Base-by-base conservation (phyloP, 1,284 basidiomycete genomes). In the Athelia psychrophila region DNA sequence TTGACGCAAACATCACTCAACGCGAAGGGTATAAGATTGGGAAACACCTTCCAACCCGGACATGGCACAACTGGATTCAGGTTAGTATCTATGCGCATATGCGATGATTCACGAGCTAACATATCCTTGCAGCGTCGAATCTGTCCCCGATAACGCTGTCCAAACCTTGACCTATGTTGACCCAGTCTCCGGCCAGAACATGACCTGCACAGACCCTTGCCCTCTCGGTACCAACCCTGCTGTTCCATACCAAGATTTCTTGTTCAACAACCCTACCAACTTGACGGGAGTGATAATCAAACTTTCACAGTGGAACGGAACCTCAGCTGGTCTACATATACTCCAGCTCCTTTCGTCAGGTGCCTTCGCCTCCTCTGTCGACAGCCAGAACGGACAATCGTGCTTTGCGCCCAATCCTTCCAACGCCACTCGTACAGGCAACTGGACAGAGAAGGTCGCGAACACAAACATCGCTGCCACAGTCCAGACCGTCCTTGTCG, bases 321-420 rank as follows among this genome's bases (percentile, higher is more conserved):
- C 76, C 10, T 83, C 86, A 4, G 81, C 93, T 2, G 97, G 94
- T 51, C 72, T 99, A 47, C 91, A 96, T 67, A 76, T 97, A 49
- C 67, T 98, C 36, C 92, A 98, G 66, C 76, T 98, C 8, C 83
- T 99, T 12, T 95, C 93, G 0, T 88, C 91, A 9, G 96, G 96
- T 56, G 89, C 92, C 4, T 94, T 90, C 62, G 91, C 86, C 2
- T 92, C 90, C 2, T 79, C 90, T 1, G 71, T 88, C 50, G 66
- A 70, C 47, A 60, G 62, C 18, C 71, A 83, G 51, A 94, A 95
- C 65, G 72, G 69, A 15, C 67, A 75, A 42, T 90, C 90, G 0
- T 95, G 93, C 65, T 91, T 87, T 60, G 83, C 87, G 1, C 84
- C 88, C 3, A 78, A 75, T 53, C 72, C 86, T 2, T 91, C 89